A percentile compares a stretch with the other conserved stretches of the same genome.
phyloP scores from a whole-genome alignment of 495 filamentous ascomycete genomes.

The Xylaria castorea region DNA sequence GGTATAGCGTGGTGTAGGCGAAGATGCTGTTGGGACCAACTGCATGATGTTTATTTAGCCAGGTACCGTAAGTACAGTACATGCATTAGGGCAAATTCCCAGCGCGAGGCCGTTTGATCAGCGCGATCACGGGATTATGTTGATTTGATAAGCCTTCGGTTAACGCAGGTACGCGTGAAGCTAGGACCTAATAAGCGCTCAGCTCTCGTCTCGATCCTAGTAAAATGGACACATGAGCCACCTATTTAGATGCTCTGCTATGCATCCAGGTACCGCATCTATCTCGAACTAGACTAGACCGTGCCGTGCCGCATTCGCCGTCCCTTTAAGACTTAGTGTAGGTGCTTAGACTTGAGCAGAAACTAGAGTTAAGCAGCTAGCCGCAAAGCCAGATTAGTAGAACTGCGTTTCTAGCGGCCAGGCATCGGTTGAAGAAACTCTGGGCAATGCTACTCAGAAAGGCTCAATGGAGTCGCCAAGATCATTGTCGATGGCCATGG shows the following conservation, averaged over 20 bases:
- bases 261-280: slow-evolving; percentile 1
- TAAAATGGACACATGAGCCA: slow-evolving; percentile 4
- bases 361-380: neutral
- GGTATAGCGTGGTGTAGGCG: neutral
- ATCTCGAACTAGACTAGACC: slow-evolving; percentile 1
- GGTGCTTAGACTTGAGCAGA: neutral
- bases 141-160: slow-evolving; percentile 14
- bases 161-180: slow-evolving; percentile 27
- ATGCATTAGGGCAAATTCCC: slow-evolving; percentile 3
- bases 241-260: neutral
- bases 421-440: neutral
- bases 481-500: neutral
- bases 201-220: slow-evolving; percentile 12
- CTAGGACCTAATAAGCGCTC: neutral
- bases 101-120: slow-evolving; percentile 17
- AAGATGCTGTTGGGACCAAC: slow-evolving; percentile 18
- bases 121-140: slow-evolving; percentile 20
- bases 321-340: slow-evolving; percentile 6
- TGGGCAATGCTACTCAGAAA: neutral
- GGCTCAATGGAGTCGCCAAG: slow-evolving; percentile 1
- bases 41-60: slow-evolving; percentile 4
- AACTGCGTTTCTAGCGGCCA: slow-evolving; percentile 14
- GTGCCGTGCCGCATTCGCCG: slow-evolving; percentile 22
- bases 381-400: slow-evolving; percentile 3
- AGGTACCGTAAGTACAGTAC: slow-evolving; percentile 26